A percentile compares a stretch with the other conserved stretches of the same genome.
These are phyloP conservation scores for Leccinum subrobustum DNA, from an alignment of 1,284 basidiomycete species.

Conservation along the genomic window DNA sequence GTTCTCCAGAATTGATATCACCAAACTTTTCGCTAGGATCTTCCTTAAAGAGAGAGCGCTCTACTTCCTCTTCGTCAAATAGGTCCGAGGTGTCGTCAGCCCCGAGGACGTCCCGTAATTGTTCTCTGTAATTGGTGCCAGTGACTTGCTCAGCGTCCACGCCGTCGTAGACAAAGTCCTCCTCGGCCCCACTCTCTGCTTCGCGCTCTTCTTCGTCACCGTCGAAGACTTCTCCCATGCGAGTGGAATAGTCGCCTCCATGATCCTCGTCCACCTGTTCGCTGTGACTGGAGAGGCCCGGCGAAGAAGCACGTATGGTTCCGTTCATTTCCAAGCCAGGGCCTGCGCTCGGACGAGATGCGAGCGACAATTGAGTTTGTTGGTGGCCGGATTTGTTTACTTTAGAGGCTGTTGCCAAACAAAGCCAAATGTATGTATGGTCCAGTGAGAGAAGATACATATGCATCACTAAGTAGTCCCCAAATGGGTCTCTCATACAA, in stretches of 20 bases:
- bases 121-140: constrained; percentile 55
- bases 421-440: constrained; percentile 21
- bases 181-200: constrained; percentile 47
- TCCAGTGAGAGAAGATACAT: not conserved
- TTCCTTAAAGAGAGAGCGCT: constrained; percentile 43
- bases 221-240: constrained; percentile 71
- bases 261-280: constrained; percentile 35
- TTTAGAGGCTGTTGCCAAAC: constrained; percentile 29
- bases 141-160: constrained; percentile 53
- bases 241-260: constrained; percentile 63
- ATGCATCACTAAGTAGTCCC: constrained; percentile 1
- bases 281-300: constrained; percentile 31
- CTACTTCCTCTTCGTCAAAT: constrained; percentile 48
- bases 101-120: constrained; percentile 72
- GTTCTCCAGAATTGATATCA: constrained; percentile 36
- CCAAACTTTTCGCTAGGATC: constrained; percentile 28
- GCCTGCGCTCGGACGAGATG: not conserved
- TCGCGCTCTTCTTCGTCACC: constrained; percentile 42
- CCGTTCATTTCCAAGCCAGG: constrained; percentile 12
- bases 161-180: constrained; percentile 71
- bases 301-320: constrained; percentile 7
- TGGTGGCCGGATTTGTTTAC: constrained; percentile 20
- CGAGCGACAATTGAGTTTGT: too few relatives aligned
- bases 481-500: constrained; percentile 7
- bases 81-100: constrained; percentile 57